Evolutionary conservation across 2,329 filamentous ascomycete genomes (phyloP).

Genomic region (Pseudogymnoascus pannorum): DNA sequence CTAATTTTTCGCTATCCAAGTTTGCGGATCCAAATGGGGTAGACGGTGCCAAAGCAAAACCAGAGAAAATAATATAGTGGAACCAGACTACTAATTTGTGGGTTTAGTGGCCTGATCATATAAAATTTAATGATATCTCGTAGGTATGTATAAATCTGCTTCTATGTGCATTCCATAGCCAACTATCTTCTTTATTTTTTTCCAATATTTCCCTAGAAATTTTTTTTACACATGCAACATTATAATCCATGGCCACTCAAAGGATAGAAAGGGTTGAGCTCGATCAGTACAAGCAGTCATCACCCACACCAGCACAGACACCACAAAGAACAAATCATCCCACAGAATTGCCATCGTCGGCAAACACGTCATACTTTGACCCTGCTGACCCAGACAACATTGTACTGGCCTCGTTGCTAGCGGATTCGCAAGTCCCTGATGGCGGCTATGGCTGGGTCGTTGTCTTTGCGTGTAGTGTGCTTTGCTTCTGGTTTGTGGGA

Average conservation of each 20-base stretch:
- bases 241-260: background rate
- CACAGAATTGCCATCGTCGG: background rate
- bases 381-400: constrained; percentile 26
- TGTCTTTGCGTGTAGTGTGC: constrained; percentile 41
- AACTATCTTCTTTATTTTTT: background rate
- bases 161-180: background rate
- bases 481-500: constrained; percentile 51
- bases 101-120: background rate
- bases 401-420: constrained; percentile 38
- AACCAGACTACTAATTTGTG: background rate
- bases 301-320: background rate
- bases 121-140: background rate
- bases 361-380: constrained; percentile 15
- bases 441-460: constrained; percentile 52
- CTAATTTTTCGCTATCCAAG: background rate
- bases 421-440: constrained; percentile 42
- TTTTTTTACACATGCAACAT: background rate
- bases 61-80: background rate
- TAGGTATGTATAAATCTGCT: background rate
- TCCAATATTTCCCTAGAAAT: background rate
- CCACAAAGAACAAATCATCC: background rate
- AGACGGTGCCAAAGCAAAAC: background rate
- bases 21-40: background rate
- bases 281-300: background rate
- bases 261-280: background rate